These are phyloP conservation scores for Pelargonium citronellum DNA, from an alignment of 441 rosid genomes.

Conservation along the genomic window DNA sequence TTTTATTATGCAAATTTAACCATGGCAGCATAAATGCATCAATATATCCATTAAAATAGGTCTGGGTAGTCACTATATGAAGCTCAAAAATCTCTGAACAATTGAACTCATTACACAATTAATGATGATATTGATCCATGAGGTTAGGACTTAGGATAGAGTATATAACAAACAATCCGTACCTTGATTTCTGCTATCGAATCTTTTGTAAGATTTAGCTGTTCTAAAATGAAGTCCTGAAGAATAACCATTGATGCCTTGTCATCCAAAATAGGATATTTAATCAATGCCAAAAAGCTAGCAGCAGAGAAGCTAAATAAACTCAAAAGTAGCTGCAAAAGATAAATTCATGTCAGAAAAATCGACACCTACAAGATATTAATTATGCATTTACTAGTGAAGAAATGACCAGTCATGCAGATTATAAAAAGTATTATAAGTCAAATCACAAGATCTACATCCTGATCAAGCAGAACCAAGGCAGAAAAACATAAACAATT, in stretches of 20 bases:
- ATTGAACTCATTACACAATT: not conserved
- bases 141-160: slow-evolving; percentile 5
- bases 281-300: slow-evolving; percentile 42
- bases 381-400: not conserved
- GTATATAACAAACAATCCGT: slow-evolving; percentile 13
- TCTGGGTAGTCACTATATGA: not conserved
- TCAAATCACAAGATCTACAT: not conserved
- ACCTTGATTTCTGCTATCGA: slow-evolving; percentile 54
- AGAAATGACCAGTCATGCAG: slow-evolving; percentile 3
- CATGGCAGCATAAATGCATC: not conserved
- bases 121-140: not conserved
- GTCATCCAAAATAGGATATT: slow-evolving; percentile 30
- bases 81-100: not conserved
- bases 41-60: not conserved
- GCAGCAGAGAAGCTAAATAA: slow-evolving; percentile 50
- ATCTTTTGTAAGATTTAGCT: slow-evolving; percentile 51
- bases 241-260: slow-evolving; percentile 32
- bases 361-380: not conserved
- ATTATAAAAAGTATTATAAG: not conserved
- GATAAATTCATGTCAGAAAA: not conserved
- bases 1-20: not conserved
- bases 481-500: not conserved
- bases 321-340: slow-evolving; percentile 65
- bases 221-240: slow-evolving; percentile 54
- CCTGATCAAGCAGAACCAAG: not conserved